Percentiles rank a stretch among this genome's conserved stretches.
These are phyloP conservation scores for Xylaria sp. DNA, from an alignment of 2,329 filamentous ascomycete species.

Conservation along the genomic window DNA sequence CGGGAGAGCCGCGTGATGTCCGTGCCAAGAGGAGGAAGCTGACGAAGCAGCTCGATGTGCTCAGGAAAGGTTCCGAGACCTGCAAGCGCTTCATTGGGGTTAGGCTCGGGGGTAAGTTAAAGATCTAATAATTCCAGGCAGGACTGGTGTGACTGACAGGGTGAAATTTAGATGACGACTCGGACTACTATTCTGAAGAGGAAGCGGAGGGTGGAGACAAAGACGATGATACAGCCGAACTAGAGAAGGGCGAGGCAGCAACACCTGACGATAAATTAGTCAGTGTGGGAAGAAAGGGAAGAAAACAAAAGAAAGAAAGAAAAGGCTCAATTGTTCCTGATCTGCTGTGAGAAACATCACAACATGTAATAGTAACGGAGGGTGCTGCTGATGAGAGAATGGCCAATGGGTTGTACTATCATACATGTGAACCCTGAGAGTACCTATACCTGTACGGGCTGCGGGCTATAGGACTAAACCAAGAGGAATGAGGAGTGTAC, in stretches of 20 bases:
- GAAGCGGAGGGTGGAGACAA: neutral
- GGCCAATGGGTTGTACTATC: too few species aligned
- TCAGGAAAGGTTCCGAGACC: slow-evolving; percentile 45
- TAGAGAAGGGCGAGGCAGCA: neutral
- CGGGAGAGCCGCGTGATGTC: slow-evolving; percentile 49
- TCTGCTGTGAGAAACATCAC: too few species aligned
- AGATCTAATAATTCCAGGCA: neutral
- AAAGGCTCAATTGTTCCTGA: too few species aligned
- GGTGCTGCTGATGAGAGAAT: too few species aligned
- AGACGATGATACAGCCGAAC: neutral
- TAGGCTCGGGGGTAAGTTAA: slow-evolving; percentile 26
- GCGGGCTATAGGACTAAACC: too few species aligned
- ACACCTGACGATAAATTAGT: neutral
- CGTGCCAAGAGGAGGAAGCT: slow-evolving; percentile 45
- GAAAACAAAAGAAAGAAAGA: too few species aligned
- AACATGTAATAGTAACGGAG: too few species aligned
- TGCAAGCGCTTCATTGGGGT: slow-evolving; percentile 44
- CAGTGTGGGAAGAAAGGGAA: neutral
- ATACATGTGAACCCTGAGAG: too few species aligned
- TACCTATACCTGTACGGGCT: too few species aligned
- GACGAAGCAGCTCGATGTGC: slow-evolving; percentile 44
- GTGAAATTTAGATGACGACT: slow-evolving; percentile 16
- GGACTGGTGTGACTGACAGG: too few species aligned
- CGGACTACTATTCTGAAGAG: neutral
- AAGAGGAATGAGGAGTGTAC: too few species aligned